Evolutionary conservation across 2,329 filamentous ascomycete species (phyloP).

Genomic region (Aspergillus proliferans): DNA sequence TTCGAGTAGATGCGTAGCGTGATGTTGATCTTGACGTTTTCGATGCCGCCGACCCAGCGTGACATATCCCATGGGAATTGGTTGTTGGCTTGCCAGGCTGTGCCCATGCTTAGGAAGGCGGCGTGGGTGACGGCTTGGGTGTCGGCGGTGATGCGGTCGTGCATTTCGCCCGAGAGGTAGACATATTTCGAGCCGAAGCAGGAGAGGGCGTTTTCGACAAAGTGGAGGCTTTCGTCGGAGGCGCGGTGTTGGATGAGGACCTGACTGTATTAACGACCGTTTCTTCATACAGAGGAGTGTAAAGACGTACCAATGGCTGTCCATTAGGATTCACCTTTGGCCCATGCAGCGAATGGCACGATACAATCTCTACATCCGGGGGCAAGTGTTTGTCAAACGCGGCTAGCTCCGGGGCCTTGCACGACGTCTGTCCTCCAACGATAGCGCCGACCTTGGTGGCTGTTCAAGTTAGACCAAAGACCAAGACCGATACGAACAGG

Average conservation of each 20-base stretch:
- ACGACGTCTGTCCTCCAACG: constrained; percentile 95
- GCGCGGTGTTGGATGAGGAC: constrained; percentile 88
- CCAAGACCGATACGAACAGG: constrained; percentile 3
- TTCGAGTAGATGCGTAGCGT: constrained; percentile 95
- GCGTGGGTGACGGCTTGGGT: constrained; percentile 97
- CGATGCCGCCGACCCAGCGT: constrained; percentile 94
- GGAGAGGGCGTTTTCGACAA: constrained; percentile 73
- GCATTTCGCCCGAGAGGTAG: constrained; percentile 75
- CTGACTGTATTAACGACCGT: constrained; percentile 30
- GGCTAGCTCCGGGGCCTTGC: constrained; percentile 91
- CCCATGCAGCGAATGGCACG: constrained; percentile 93
- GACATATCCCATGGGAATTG: constrained; percentile 96
- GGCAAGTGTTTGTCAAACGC: constrained; percentile 90
- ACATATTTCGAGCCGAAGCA: constrained; percentile 84
- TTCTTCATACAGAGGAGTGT: too few relatives aligned
- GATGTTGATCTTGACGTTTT: constrained; percentile 99
- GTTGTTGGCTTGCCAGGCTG: constrained; percentile 89
- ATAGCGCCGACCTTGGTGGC: constrained; percentile 93
- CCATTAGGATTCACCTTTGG: constrained; percentile 81
- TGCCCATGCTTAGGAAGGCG: constrained; percentile 95
- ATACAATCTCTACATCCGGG: constrained; percentile 82
- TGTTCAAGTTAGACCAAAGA: constrained; percentile 32
- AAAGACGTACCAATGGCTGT: constrained; percentile 68
- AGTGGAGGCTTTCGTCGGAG: constrained; percentile 64
- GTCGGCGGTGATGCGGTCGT: constrained; percentile 96